Evolutionary conservation across 768 basidiomycete species (phyloP).

Genomic region (Rhizopogon vinicolor): DNA sequence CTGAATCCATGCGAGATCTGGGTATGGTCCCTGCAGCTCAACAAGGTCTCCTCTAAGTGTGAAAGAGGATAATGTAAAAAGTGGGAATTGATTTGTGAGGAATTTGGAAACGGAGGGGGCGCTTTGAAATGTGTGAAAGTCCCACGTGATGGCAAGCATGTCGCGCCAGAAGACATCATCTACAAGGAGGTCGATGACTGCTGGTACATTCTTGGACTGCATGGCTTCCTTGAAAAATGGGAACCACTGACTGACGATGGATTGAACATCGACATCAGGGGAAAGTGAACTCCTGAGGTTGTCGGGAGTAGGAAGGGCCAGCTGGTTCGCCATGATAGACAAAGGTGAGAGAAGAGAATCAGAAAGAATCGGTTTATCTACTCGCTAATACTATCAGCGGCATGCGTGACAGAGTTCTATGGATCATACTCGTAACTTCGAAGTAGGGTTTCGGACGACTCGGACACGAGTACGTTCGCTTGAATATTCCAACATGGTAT

Average conservation of each 20-base stretch:
- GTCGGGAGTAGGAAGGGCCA: constrained; percentile 18
- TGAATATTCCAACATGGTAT: too few species aligned
- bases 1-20: constrained; percentile 41
- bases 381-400: too few species aligned
- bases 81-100: constrained; percentile 40
- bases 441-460: too few species aligned
- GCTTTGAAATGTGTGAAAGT: constrained; percentile 54
- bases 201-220: constrained; percentile 28
- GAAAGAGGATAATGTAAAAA: constrained; percentile 17
- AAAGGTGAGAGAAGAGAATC: background rate
- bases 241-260: constrained; percentile 39
- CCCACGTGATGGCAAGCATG: constrained; percentile 58
- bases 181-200: constrained; percentile 29
- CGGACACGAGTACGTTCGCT: too few species aligned
- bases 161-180: constrained; percentile 52
- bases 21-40: constrained; percentile 22
- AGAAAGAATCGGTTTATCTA: too few species aligned
- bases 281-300: constrained; percentile 20
- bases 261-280: constrained; percentile 29
- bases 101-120: constrained; percentile 34
- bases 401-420: too few species aligned
- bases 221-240: constrained; percentile 30
- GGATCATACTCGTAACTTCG: too few species aligned
- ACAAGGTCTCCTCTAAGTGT: constrained; percentile 15
- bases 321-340: background rate